A percentile compares a stretch with the other conserved stretches of the same genome.
phyloP scores from a whole-genome alignment of 306 rosid species.

The Erythrophleum fordii region DNA sequence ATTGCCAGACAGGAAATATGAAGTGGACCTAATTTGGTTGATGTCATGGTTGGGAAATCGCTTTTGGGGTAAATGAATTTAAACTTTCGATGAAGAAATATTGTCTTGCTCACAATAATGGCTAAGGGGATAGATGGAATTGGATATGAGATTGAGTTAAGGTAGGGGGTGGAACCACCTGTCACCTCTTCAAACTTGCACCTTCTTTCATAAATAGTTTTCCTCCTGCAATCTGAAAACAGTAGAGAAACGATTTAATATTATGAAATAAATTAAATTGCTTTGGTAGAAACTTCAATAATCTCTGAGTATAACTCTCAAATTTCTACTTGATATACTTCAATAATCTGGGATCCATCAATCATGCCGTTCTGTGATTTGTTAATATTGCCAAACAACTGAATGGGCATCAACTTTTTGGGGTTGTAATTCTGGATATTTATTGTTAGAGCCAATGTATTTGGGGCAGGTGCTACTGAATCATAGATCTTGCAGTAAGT shows the following conservation, averaged over 20 bases:
- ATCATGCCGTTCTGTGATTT: background rate
- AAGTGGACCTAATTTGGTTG: background rate
- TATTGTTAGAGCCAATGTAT: constrained; percentile 27
- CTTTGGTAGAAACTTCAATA: background rate
- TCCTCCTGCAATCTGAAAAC: background rate
- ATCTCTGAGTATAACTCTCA: background rate
- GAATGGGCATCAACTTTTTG: background rate
- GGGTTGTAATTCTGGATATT: background rate
- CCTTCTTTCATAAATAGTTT: background rate
- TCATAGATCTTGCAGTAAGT: background rate
- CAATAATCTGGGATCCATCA: background rate
- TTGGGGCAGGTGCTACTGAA: constrained; percentile 41
- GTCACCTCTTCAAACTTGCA: background rate
- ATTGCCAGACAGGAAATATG: no score
- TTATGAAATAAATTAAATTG: background rate
- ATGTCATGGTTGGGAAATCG: background rate
- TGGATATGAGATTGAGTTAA: background rate
- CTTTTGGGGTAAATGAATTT: no score
- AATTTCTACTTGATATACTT: background rate
- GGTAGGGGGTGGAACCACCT: background rate
- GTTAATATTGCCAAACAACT: background rate
- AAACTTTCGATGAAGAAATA: no score
- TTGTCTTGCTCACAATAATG: background rate
- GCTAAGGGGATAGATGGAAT: background rate
- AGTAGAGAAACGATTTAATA: background rate